phyloP scores from a whole-genome alignment of 1,284 basidiomycete genomes.

The Mycena sp. region DNA sequence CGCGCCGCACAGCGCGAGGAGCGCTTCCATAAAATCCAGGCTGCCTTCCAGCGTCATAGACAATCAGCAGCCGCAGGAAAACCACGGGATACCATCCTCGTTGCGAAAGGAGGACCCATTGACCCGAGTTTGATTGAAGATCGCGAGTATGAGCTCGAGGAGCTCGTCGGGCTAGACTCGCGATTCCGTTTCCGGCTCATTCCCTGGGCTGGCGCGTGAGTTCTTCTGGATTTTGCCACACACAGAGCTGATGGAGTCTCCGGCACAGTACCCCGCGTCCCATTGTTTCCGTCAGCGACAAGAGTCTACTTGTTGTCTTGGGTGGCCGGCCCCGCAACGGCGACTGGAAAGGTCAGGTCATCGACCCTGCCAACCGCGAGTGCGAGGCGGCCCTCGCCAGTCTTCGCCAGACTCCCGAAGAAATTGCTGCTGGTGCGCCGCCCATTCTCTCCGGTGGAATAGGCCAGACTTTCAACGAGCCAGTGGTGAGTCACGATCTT shows the following conservation, averaged over 20 bases:
- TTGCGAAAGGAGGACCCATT: background rate
- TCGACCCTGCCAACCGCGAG: background rate
- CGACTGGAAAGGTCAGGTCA: background rate
- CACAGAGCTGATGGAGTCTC: background rate
- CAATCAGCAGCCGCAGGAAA: no score
- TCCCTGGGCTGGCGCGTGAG: conserved; percentile 1
- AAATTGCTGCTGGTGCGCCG: background rate
- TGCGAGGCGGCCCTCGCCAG: background rate
- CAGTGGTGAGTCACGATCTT: background rate
- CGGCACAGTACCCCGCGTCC: background rate
- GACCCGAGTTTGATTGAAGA: background rate
- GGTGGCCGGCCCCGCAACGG: background rate
- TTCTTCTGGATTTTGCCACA: background rate
- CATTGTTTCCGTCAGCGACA: background rate
- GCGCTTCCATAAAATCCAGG: no score
- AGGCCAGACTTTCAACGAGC: background rate
- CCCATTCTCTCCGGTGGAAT: background rate
- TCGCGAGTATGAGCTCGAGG: conserved; percentile 2
- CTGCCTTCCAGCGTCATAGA: no score
- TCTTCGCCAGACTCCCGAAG: background rate
- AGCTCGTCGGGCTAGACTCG: background rate
- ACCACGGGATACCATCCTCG: background rate
- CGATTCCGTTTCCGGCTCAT: background rate
- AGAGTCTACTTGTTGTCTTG: background rate
- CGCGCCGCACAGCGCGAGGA: no score